Conservation (phyloP, 441 rosid genomes). For the Pelargonium australe region DNA sequence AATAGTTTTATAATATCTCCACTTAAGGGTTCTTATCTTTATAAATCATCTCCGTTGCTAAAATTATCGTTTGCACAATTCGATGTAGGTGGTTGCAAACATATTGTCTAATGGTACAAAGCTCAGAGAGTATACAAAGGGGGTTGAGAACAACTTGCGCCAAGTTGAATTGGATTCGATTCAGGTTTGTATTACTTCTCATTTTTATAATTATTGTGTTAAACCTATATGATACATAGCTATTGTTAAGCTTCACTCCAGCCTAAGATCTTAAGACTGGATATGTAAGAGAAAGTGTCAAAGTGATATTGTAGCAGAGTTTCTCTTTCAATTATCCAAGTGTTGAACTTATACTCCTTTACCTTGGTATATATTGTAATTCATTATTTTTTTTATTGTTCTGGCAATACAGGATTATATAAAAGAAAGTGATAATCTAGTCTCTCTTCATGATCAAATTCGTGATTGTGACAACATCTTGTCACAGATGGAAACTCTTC, state of each 20-base stretch:
- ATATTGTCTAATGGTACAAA: constrained; percentile 76
- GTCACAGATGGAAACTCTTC: constrained; percentile 96
- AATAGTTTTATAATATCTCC: too few relatives aligned
- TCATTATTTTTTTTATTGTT: constrained; percentile 7
- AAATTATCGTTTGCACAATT: background rate
- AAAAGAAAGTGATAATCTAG: constrained; percentile 91
- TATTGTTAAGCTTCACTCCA: too few relatives aligned
- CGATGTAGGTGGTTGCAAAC: constrained; percentile 72
- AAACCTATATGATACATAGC: background rate
- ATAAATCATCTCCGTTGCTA: background rate
- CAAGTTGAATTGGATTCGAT: constrained; percentile 91
- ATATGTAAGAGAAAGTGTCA: too few relatives aligned
- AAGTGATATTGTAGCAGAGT: too few relatives aligned
- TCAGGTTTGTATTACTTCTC: constrained; percentile 42
- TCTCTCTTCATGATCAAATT: constrained; percentile 96
- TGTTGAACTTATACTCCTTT: too few relatives aligned
- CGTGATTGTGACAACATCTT: constrained; percentile 85
- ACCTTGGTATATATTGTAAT: background rate
- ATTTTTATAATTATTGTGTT: background rate
- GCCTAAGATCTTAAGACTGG: too few relatives aligned
- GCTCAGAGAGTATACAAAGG: constrained; percentile 83
- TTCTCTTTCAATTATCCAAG: too few relatives aligned
- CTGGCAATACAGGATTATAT: constrained; percentile 69
- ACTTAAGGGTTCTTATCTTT: background rate
- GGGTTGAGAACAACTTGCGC: constrained; percentile 87